Percentiles rank a stretch among this genome's conserved stretches.
Conservation (phyloP, 108 stramenopile species). For the Cylindrotheca fusiformis region DNA sequence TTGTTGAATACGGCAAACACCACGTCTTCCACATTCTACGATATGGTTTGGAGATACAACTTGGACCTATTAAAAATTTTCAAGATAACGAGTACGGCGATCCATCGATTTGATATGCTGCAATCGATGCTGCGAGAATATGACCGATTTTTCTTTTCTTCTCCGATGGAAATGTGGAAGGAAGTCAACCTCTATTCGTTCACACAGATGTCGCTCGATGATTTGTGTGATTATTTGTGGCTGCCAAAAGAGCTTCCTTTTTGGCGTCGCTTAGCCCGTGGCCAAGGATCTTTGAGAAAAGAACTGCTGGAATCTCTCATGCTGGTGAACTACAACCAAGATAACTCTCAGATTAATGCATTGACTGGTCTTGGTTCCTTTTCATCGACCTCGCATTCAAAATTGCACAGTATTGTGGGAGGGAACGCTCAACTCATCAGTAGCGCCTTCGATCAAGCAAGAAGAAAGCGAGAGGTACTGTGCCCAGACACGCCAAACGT, state of each 20-base stretch:
- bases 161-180: conserved; percentile 68
- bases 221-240: conserved; percentile 53
- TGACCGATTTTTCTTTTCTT: conserved; percentile 51
- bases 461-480: conserved; percentile 12
- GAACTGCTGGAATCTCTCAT: conserved; percentile 65
- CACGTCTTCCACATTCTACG: conserved; percentile 5
- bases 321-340: conserved; percentile 73
- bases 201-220: conserved; percentile 44
- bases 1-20: conserved; percentile 10
- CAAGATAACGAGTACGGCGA: conserved; percentile 33
- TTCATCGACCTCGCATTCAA: conserved; percentile 22
- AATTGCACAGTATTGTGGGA: conserved; percentile 41
- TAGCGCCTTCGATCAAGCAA: conserved; percentile 66
- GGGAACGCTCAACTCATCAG: conserved; percentile 68
- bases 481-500: conserved; percentile 32
- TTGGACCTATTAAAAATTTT: conserved; percentile 27
- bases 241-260: conserved; percentile 15
- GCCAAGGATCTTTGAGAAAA: conserved; percentile 48
- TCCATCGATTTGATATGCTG: conserved; percentile 27
- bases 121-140: conserved; percentile 39
- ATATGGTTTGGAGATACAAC: conserved; percentile 36
- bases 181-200: conserved; percentile 38
- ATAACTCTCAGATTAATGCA: conserved; percentile 60
- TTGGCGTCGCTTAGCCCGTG: conserved; percentile 3
- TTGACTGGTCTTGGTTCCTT: conserved; percentile 64